A percentile compares a stretch with the other conserved stretches of the same genome.
phyloP scores from a whole-genome alignment of 805 yeast genomes.

The Saturnispora halmiae region DNA sequence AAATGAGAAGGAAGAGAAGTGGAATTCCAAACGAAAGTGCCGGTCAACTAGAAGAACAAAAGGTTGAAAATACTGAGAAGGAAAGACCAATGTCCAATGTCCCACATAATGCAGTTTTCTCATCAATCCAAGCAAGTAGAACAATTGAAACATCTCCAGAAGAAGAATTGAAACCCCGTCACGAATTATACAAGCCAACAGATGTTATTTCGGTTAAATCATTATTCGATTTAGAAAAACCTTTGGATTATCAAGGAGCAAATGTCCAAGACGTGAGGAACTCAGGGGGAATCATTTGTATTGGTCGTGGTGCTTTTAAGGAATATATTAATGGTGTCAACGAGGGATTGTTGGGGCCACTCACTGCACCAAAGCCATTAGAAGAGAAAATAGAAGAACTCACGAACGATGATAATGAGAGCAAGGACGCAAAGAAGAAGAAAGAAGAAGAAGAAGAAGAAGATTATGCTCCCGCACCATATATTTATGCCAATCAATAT shows the following conservation, averaged over 20 bases:
- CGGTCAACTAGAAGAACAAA: too few species aligned
- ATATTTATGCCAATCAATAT: constrained; percentile 52
- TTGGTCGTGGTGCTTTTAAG: constrained; percentile 94
- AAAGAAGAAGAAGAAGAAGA: constrained; percentile 24
- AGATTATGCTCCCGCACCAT: constrained; percentile 43
- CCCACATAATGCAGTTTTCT: constrained; percentile 8
- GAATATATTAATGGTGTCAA: constrained; percentile 87
- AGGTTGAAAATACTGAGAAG: background rate
- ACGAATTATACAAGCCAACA: constrained; percentile 33
- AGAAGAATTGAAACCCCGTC: constrained; percentile 23
- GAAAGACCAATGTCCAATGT: too few species aligned
- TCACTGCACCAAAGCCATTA: constrained; percentile 34
- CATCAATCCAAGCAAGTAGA: constrained; percentile 9
- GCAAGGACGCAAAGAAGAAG: constrained; percentile 8
- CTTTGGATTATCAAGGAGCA: constrained; percentile 36
- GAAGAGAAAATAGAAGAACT: constrained; percentile 5
- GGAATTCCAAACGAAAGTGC: constrained; percentile 21
- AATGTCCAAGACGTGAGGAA: constrained; percentile 33
- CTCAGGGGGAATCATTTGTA: constrained; percentile 81
- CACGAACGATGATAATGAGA: constrained; percentile 4
- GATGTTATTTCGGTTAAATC: constrained; percentile 52
- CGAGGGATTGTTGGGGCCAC: constrained; percentile 91
- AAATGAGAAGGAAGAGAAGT: constrained; percentile 43
- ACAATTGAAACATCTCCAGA: constrained; percentile 9
- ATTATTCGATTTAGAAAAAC: constrained; percentile 13